phyloP scores from a whole-genome alignment of 164 flowering plant genomes.

The Vitis labrusca region DNA sequence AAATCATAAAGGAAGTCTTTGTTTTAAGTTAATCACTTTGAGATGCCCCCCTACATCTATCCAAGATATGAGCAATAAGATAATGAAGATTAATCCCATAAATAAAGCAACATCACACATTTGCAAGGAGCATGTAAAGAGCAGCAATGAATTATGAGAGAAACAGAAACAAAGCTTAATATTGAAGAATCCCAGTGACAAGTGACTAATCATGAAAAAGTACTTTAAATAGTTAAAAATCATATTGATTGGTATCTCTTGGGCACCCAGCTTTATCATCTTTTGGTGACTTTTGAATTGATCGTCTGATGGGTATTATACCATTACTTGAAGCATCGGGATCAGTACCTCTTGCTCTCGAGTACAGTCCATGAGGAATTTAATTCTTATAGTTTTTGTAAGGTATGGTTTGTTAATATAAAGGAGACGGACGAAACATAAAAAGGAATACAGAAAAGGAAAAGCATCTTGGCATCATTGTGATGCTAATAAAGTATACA shows the following conservation, averaged over 20 bases:
- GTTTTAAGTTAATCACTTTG: no score
- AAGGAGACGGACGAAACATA: constrained; percentile 5
- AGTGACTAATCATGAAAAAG: constrained; percentile 29
- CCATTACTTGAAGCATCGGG: constrained; percentile 26
- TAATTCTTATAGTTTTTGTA: constrained; percentile 6
- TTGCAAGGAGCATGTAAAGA: no score
- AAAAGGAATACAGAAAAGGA: constrained; percentile 23
- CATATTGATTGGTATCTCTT: constrained; percentile 19
- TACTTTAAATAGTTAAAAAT: constrained; percentile 2
- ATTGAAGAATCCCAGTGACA: constrained; percentile 29
- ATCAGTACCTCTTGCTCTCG: constrained; percentile 16
- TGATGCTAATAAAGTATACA: constrained; percentile 19
- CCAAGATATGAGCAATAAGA: no score
- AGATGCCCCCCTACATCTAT: no score
- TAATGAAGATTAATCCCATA: no score
- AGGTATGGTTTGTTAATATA: background rate
- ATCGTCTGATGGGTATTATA: constrained; percentile 23
- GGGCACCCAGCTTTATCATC: constrained; percentile 9
- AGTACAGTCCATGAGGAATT: constrained; percentile 16
- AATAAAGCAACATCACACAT: no score
- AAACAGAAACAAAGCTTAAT: constrained; percentile 15
- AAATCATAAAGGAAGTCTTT: no score
- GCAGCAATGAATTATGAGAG: no score
- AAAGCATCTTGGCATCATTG: constrained; percentile 40
- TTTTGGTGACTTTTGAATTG: constrained; percentile 24